These are phyloP conservation scores for Penstemon barbatus DNA, from an alignment of 257 asterid species.

Conservation along the genomic window DNA sequence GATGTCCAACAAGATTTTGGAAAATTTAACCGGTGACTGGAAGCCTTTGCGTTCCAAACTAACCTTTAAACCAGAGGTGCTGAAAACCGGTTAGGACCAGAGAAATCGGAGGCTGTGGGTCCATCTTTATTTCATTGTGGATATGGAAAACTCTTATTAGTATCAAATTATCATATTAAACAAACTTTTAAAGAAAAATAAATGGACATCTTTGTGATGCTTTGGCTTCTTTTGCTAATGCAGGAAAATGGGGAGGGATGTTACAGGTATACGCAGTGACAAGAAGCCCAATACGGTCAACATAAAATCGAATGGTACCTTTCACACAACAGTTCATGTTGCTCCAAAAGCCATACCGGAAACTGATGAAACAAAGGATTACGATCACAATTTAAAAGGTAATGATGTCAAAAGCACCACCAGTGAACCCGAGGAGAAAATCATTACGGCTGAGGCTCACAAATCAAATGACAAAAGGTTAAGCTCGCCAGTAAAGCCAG, in stretches of 20 bases:
- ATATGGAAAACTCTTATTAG: background rate
- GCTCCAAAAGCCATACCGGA: slow-evolving; percentile 39
- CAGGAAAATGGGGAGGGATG: slow-evolving; percentile 57
- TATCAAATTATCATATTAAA: too few species aligned
- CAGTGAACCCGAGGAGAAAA: slow-evolving; percentile 48
- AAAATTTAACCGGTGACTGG: too few species aligned
- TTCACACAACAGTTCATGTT: slow-evolving; percentile 39
- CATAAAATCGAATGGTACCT: slow-evolving; percentile 41
- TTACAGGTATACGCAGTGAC: slow-evolving; percentile 42
- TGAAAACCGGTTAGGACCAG: too few species aligned
- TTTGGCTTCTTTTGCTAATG: slow-evolving; percentile 17
- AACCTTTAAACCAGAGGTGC: too few species aligned
- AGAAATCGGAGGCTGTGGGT: background rate
- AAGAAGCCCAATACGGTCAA: slow-evolving; percentile 32
- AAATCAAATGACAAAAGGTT: slow-evolving; percentile 50
- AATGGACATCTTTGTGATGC: slow-evolving; percentile 22
- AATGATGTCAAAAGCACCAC: slow-evolving; percentile 55
- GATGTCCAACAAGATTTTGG: too few species aligned
- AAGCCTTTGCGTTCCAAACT: too few species aligned
- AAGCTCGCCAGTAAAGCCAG: slow-evolving; percentile 45
- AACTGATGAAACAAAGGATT: slow-evolving; percentile 33
- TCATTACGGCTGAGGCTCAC: slow-evolving; percentile 46
- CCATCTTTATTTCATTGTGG: background rate
- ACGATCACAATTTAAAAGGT: slow-evolving; percentile 33
- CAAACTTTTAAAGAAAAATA: background rate